Conservation (phyloP, 2,329 filamentous ascomycete species). For the Diaporthe caulivora region DNA sequence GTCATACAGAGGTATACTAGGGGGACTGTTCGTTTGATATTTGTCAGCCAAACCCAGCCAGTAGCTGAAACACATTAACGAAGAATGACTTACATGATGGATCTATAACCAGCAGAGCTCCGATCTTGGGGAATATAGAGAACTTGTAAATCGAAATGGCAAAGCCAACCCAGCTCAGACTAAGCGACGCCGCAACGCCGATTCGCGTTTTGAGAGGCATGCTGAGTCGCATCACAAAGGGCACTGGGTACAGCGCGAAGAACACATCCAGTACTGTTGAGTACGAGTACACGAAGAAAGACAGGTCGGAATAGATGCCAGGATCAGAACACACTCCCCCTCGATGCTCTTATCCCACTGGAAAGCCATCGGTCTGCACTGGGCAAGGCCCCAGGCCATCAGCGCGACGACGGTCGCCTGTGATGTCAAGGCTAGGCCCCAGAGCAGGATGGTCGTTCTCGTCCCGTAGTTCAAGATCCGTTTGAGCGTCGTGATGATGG, state of each 20-base stretch:
- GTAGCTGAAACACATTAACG: slow-evolving; percentile 42
- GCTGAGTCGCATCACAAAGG: slow-evolving; percentile 49
- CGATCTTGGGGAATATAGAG: slow-evolving; percentile 44
- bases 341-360: slow-evolving; percentile 46
- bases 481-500: slow-evolving; percentile 49
- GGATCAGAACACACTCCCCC: slow-evolving; percentile 44
- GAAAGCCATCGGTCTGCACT: slow-evolving; percentile 46
- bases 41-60: slow-evolving; percentile 43
- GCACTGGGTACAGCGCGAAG: slow-evolving; percentile 49
- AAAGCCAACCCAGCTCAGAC: slow-evolving; percentile 45
- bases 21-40: slow-evolving; percentile 34
- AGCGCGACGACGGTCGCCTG: slow-evolving; percentile 48
- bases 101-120: slow-evolving; percentile 43
- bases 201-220: slow-evolving; percentile 47
- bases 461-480: slow-evolving; percentile 49
- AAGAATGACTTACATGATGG: slow-evolving; percentile 46
- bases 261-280: slow-evolving; percentile 49
- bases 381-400: slow-evolving; percentile 48
- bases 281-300: slow-evolving; percentile 48
- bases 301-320: slow-evolving; percentile 43
- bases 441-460: slow-evolving; percentile 47
- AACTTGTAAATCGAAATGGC: slow-evolving; percentile 48
- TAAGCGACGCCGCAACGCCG: slow-evolving; percentile 44
- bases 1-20: slow-evolving; percentile 47
- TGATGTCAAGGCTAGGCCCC: slow-evolving; percentile 47